These are phyloP conservation scores for Verticillium alfalfae DNA, from an alignment of 2,329 filamentous ascomycete species.

Conservation along the genomic window DNA sequence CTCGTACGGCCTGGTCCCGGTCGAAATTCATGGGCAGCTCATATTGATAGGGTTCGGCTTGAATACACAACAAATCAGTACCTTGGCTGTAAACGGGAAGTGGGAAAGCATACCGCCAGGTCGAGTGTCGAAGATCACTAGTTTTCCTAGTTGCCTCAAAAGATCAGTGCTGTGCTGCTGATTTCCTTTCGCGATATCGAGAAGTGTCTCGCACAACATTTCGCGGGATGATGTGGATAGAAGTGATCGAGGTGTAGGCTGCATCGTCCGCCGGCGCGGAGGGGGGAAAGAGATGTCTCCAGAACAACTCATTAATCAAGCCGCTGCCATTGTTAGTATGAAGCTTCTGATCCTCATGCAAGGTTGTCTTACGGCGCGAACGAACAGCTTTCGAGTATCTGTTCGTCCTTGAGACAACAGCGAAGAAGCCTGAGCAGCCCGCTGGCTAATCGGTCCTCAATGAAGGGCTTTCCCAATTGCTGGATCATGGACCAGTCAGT, in stretches of 20 bases:
- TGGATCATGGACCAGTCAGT: constrained; percentile 12
- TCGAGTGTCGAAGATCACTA: constrained; percentile 37
- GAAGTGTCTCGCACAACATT: constrained; percentile 56
- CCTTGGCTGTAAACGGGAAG: background rate
- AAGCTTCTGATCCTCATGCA: background rate
- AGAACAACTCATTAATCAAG: constrained; percentile 44
- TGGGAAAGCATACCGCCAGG: constrained; percentile 4
- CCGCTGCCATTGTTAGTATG: constrained; percentile 14
- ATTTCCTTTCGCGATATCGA: constrained; percentile 48
- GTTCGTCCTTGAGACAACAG: constrained; percentile 16
- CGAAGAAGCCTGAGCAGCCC: constrained; percentile 28
- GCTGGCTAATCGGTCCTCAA: constrained; percentile 22
- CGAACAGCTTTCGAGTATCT: background rate
- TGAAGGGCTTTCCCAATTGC: constrained; percentile 20
- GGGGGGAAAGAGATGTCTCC: constrained; percentile 62
- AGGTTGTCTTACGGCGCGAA: background rate
- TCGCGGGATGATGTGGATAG: constrained; percentile 51
- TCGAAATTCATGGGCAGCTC: constrained; percentile 60
- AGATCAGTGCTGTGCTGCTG: constrained; percentile 41
- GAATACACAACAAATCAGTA: background rate
- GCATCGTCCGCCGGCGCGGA: constrained; percentile 21
- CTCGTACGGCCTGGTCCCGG: constrained; percentile 61
- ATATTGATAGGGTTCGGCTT: constrained; percentile 48
- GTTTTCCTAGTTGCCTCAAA: constrained; percentile 40
- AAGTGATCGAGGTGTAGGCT: constrained; percentile 30